A percentile compares a stretch with the other conserved stretches of the same genome.
Conservation (phyloP, 1,139 yeast species). For the Debaryomyces coudertii region DNA sequence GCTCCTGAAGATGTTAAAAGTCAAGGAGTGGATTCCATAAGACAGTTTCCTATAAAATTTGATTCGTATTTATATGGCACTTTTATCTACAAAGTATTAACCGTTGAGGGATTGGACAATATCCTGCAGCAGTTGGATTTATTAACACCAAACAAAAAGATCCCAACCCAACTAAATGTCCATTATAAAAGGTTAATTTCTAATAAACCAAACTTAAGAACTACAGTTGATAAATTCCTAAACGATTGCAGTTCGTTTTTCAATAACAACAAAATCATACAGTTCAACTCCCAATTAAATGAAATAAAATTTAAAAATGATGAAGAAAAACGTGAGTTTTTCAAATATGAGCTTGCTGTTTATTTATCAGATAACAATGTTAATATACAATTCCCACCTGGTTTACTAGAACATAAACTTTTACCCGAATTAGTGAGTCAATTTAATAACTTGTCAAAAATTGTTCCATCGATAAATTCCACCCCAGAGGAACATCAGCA, state of each 20-base stretch:
- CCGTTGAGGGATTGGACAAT: conserved; percentile 21
- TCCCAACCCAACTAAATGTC: conserved; percentile 18
- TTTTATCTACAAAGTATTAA: conserved; percentile 52
- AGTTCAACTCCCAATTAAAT: conserved; percentile 51
- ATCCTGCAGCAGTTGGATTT: conserved; percentile 5
- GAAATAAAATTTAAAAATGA: conserved; percentile 55
- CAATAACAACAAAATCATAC: conserved; percentile 46
- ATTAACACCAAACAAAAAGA: conserved; percentile 5
- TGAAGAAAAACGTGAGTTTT: conserved; percentile 55
- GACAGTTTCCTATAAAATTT: conserved; percentile 44
- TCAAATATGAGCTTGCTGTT: conserved; percentile 46
- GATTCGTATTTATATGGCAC: conserved; percentile 70
- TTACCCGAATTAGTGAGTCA: conserved; percentile 63
- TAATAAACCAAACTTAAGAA: conserved; percentile 41
- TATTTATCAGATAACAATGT: conserved; percentile 25
- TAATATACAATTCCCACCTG: conserved; percentile 50
- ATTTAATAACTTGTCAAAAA: conserved; percentile 30
- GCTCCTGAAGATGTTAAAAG: conserved; percentile 48
- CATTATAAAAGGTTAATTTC: conserved; percentile 27
- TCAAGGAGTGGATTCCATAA: conserved; percentile 48
- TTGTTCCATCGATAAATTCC: conserved; percentile 26
- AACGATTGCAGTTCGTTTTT: conserved; percentile 46
- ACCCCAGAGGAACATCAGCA: conserved; percentile 35
- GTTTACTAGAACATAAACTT: conserved; percentile 63
- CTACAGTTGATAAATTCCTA: conserved; percentile 53